Evolutionary conservation across 2,329 filamentous ascomycete species (phyloP), one percentile per base, ranked within the genome.

Genomic region (Trichoderma arundinaceum): DNA sequence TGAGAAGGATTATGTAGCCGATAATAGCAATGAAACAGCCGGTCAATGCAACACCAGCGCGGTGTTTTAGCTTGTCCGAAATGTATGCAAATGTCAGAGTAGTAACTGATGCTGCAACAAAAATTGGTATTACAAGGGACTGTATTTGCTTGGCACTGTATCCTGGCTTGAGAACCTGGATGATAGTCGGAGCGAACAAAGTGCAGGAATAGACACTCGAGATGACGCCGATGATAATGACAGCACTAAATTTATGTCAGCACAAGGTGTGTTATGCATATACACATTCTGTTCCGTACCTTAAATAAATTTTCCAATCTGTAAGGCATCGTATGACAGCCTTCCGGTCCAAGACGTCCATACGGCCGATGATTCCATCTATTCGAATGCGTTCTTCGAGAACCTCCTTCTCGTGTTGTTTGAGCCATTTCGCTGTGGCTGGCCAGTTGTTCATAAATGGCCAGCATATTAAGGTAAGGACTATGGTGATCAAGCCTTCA

Each of bases 361-460:
- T 63, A 2, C 60, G 60, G 28, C 60, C 60, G 13, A 63, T 54
- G 39, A 63, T 63, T 3, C 60, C 60, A 19, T 63, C 60, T 17
- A 17, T 17, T 28, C 49, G 49, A 46, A 63, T 63, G 4, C 60
- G 49, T 35, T 63, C 60, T 38, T 63, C 60, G 7, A 63, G 41
- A 10, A 46, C 17, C 10, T 38, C 60, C 4, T 46, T 63, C 39
- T 63, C 60, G 4, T n/a, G 15, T 8, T 49, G 39, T 19, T 54
- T 63, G 13, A 63, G 49, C 60, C 60, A 63, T 12, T 63, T 63
- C n/a, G 60, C 60, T 22, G 60, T 63, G 17, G n/a, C 39, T 38
- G 60, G 60, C 60, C 60, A 63, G 12, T 63, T 54, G 13, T 44
- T 63, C 41, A 63, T 54, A n/a, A 63, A 54, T 0, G 60, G 60